Conservation (phyloP, 495 filamentous ascomycete species). For the Delitschia confertaspora region DNA sequence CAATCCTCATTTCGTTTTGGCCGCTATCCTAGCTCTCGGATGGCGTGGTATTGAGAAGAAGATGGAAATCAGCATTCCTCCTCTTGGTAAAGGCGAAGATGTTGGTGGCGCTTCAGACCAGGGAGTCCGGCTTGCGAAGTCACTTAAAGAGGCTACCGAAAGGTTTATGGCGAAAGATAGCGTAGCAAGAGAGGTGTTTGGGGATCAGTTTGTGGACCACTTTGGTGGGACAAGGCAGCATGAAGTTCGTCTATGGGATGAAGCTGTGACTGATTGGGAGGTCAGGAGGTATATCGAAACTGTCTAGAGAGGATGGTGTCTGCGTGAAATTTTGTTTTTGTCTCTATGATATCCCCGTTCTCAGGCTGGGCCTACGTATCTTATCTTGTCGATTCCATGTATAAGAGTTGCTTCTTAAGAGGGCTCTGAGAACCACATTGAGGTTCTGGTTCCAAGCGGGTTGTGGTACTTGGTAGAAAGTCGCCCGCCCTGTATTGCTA, state of each 20-base stretch:
- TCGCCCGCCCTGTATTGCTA: no score
- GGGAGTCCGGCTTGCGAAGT: constrained; percentile 69
- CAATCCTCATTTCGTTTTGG: constrained; percentile 81
- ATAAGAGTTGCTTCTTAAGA: no score
- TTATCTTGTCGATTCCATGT: no score
- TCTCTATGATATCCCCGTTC: no score
- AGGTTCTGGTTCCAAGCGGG: no score
- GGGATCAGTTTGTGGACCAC: constrained; percentile 91
- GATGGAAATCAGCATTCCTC: constrained; percentile 70
- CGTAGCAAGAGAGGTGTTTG: constrained; percentile 83
- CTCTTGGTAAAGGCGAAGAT: constrained; percentile 72
- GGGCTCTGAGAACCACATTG: no score
- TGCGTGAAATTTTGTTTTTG: no score
- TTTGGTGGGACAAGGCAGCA: constrained; percentile 89
- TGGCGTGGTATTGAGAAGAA: constrained; percentile 88
- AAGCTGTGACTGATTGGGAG: constrained; percentile 88
- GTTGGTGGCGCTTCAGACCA: constrained; percentile 59
- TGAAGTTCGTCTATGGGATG: constrained; percentile 85
- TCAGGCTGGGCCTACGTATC: no score
- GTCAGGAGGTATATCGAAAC: constrained; percentile 66
- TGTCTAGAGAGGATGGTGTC: constrained; percentile 37
- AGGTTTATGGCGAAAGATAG: constrained; percentile 66
- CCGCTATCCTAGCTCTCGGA: constrained; percentile 74
- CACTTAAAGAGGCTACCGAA: constrained; percentile 68
- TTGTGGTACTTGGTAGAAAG: no score